Conservation (phyloP, 2,329 filamentous ascomycete species). For the Monosporascus sp. region DNA sequence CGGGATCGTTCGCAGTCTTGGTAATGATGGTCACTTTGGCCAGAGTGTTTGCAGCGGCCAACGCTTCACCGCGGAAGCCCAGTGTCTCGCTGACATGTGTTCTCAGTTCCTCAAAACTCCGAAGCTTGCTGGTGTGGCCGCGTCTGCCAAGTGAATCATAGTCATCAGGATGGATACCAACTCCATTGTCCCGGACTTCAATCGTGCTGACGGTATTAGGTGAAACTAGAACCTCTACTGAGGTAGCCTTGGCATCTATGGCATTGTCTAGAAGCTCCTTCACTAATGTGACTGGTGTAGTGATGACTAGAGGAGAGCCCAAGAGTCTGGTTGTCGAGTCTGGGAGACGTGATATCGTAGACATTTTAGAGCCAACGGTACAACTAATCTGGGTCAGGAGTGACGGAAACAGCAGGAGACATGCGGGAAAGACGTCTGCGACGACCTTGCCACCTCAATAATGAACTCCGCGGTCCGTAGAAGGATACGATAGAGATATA, state of each 20-base stretch:
- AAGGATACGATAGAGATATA: too few species aligned
- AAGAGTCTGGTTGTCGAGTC: conserved; percentile 48
- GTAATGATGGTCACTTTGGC: conserved; percentile 59
- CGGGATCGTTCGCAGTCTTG: conserved; percentile 52
- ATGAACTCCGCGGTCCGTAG: too few species aligned
- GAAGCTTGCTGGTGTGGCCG: conserved; percentile 71
- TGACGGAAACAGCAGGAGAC: too few species aligned
- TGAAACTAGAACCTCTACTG: conserved; percentile 59
- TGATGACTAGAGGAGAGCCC: conserved; percentile 55
- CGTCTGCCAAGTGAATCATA: conserved; percentile 55
- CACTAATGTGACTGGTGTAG: conserved; percentile 55
- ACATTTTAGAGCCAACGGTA: conserved; percentile 28
- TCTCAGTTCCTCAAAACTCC: conserved; percentile 55
- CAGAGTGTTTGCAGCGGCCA: conserved; percentile 60
- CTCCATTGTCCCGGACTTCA: conserved; percentile 68
- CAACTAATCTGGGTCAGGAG: too few species aligned
- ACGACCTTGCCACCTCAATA: neutral
- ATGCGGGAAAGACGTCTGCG: too few species aligned
- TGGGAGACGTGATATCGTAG: conserved; percentile 43
- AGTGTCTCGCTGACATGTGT: conserved; percentile 52
- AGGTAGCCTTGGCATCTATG: conserved; percentile 64
- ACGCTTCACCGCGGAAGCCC: conserved; percentile 72
- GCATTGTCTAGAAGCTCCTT: conserved; percentile 78
- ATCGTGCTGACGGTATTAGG: conserved; percentile 63
- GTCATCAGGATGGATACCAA: conserved; percentile 60